These are phyloP conservation scores for Umbelopsis sp. DNA, from an alignment of 371 early-diverging fungal genomes.

Conservation along the genomic window DNA sequence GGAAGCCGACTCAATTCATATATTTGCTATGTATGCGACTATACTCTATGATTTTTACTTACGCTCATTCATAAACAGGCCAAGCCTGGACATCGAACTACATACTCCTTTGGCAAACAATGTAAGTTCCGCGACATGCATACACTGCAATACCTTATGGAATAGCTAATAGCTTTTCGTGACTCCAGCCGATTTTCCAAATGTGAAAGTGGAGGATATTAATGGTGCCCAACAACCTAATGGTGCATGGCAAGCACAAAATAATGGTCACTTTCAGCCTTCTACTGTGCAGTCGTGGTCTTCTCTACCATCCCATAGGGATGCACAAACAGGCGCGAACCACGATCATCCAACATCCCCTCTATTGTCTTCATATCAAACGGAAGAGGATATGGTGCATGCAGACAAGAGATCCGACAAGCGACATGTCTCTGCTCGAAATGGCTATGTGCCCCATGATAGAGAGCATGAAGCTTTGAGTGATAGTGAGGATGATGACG, in stretches of 20 bases:
- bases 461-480: background rate
- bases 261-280: background rate
- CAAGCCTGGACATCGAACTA: constrained; percentile 3
- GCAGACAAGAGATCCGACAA: background rate
- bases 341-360: background rate
- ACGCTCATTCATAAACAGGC: background rate
- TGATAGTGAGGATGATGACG: constrained; percentile 38
- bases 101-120: constrained; percentile 6
- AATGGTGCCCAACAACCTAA: constrained; percentile 1
- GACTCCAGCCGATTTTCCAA: background rate
- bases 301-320: background rate
- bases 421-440: background rate
- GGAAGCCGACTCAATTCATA: background rate
- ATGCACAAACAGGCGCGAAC: background rate
- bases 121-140: background rate
- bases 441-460: background rate
- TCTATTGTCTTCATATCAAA: background rate
- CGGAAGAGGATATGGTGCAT: background rate
- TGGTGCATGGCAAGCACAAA: background rate
- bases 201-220: constrained; percentile 4
- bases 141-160: too few species aligned
- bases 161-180: too few species aligned
- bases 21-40: too few species aligned
- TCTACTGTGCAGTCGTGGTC: constrained; percentile 4
- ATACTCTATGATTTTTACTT: too few species aligned